phyloP scores from a whole-genome alignment of 495 filamentous ascomycete species.

The Aspergillus sparsus region DNA sequence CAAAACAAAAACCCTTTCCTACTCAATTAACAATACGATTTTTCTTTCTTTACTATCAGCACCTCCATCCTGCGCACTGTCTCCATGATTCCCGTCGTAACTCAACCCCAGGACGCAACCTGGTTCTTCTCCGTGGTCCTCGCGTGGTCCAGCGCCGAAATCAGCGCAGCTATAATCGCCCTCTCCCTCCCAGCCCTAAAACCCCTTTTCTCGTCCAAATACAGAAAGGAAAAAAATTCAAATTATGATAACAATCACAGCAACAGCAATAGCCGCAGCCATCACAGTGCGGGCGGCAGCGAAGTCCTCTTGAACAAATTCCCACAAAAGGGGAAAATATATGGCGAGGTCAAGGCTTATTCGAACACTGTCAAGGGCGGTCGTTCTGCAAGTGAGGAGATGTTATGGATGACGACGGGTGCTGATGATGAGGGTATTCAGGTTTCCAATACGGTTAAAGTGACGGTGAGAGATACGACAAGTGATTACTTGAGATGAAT shows the following conservation, averaged over 20 bases:
- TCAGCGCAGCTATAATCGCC: slow-evolving; percentile 25
- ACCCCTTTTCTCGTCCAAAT: slow-evolving; percentile 1
- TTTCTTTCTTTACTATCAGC: slow-evolving; percentile 4
- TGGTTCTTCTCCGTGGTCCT: slow-evolving; percentile 31
- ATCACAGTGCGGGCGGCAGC: not conserved
- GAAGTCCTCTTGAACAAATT: not conserved
- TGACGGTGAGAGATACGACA: not conserved
- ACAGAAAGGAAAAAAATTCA: slow-evolving; percentile 3
- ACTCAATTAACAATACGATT: not conserved
- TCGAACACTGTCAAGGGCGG: slow-evolving; percentile 3
- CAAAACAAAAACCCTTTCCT: not conserved
- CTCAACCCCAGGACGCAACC: slow-evolving; percentile 17
- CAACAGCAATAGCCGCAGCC: not conserved
- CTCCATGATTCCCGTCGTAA: slow-evolving; percentile 22
- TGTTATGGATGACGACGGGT: not conserved
- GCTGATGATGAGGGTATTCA: slow-evolving; percentile 6
- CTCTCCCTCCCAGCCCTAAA: slow-evolving; percentile 25
- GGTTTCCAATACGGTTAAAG: slow-evolving; percentile 3
- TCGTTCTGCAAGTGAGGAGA: not conserved
- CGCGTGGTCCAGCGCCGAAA: slow-evolving; percentile 24
- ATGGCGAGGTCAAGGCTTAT: slow-evolving; percentile 7
- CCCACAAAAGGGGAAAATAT: not conserved
- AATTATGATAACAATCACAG: not conserved
- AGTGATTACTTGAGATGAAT: not conserved
- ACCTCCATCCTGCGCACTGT: slow-evolving; percentile 26